These are phyloP conservation scores for Spiraea crenata DNA, from an alignment of 331 rosid species.

Conservation along the genomic window DNA sequence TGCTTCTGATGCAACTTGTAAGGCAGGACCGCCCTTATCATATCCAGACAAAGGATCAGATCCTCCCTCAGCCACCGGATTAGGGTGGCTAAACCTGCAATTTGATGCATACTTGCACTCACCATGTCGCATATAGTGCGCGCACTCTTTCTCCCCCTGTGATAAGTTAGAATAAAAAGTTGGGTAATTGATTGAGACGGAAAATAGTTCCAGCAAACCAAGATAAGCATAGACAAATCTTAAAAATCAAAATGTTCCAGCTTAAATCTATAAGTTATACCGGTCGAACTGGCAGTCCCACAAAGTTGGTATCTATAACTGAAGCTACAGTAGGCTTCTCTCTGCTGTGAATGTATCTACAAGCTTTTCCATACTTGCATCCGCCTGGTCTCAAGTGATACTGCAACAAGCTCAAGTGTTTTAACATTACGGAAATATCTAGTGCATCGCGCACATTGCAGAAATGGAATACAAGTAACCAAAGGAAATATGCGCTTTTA, in stretches of 20 bases:
- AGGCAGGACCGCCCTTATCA: too few species aligned
- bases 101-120: slow-evolving; percentile 88
- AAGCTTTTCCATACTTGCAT: slow-evolving; percentile 77
- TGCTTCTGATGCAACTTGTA: slow-evolving; percentile 53
- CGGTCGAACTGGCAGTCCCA: slow-evolving; percentile 89
- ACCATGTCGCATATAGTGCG: slow-evolving; percentile 86
- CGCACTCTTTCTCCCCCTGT: slow-evolving; percentile 90
- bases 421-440: slow-evolving; percentile 10
- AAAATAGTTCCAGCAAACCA: neutral
- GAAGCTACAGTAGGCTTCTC: slow-evolving; percentile 35
- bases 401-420: slow-evolving; percentile 51
- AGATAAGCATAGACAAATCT: neutral
- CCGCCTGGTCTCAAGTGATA: slow-evolving; percentile 83
- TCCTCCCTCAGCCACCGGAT: slow-evolving; percentile 70
- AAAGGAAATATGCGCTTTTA: slow-evolving; percentile 14
- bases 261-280: slow-evolving; percentile 27
- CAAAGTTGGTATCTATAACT: slow-evolving; percentile 63
- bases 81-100: slow-evolving; percentile 98
- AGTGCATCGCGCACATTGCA: slow-evolving; percentile 19
- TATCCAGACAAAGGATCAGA: slow-evolving; percentile 52
- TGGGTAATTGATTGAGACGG: neutral
- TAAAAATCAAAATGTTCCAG: neutral
- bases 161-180: slow-evolving; percentile 23
- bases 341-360: slow-evolving; percentile 76
- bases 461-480: neutral